Evolutionary conservation across 352 stramenopile genomes (phyloP), one percentile per base, ranked within the genome.

Genomic region (Phytophthora podocarpi): DNA sequence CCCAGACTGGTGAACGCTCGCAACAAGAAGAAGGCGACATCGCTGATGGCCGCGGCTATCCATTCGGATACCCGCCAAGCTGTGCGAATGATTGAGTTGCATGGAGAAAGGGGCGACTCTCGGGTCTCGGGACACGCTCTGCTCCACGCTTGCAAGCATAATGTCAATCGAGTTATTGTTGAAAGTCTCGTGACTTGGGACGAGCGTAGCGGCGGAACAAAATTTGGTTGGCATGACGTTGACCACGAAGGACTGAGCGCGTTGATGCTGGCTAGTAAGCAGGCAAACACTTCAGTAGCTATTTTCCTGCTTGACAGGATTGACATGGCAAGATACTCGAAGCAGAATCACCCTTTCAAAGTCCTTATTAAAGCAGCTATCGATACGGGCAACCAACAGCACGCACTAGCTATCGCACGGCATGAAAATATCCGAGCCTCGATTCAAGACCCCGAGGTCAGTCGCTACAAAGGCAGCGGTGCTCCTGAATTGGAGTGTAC

Each of bases 331-430:
- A n/a, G n/a, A n/a, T 40, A 30, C 0, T 35, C 50, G 0, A 57
- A 47, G 28, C 35, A 67, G 13, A 71, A 62, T 27, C 60, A 67
- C 27, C 63, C 63, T 11, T 59, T 71, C 45, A 56, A 28, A 43
- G 27, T 66, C 8, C 31, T 66, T 1, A n/a, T n/a, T n/a, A 48
- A 67, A n/a, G n/a, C 13, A 13, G 63, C 63, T 4, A 54, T 71
- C 8, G 26, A 53, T n/a, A 34, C 40, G 2, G 40, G 53, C 0
- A 27, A 65, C 16, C 34, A 65, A 3, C 20, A 41, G 0, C 53
- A 62, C 23, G 61, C 62, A 15, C 23, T 65, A 18, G 43, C 30
- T 15, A 32, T 64, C 16, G 45, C 37, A 18, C 18, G 13, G 2
- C 56, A 64, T 34, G 36, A 52, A 13, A 58, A 64, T 13, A 51